Base-by-base conservation (phyloP, 2,329 filamentous ascomycete species). In the Pezicula carpinea region DNA sequence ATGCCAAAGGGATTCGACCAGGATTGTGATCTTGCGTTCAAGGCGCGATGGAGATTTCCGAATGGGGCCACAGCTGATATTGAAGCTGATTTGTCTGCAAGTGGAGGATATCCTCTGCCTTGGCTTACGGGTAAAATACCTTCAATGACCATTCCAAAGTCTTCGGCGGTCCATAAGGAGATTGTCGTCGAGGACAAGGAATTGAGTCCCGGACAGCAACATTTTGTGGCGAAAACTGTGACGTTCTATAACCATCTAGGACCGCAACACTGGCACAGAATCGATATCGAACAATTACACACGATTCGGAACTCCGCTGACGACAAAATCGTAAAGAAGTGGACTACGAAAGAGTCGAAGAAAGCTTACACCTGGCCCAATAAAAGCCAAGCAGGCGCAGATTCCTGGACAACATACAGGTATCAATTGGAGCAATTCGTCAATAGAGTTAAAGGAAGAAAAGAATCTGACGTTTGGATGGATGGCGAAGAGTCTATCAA, bases 341-440 rank as follows among this genome's bases (percentile, higher is more conserved):
- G 56, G 58, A 54, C 46, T 3, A 46, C 44, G 19, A 58, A 50
- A 14, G 39, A 48, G 18, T 43, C 39, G 19, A 44, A 51, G 36
- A 58, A 56, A 32, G 54, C 44, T 7, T 60, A 60, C 46, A 51
- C 33, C 2, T 59, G 53, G 55, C 23, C 43, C 3, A 49, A 51
- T 19, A 22, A 41, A 31, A 35, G 7, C 4, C 5, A 41, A 26
- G 29, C 39, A 3, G 60, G 66, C 8, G 63, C 69, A 56, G 54
- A 55, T 2, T 68, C 59, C 46, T 75, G 72, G 72, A 60, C 64
- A 23, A 67, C 68, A 13, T 75, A 73, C 54, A 64, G 70, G 6
- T 63, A 74, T 54, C 66, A 71, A 62, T 62, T 77, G 23, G 72
- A 76, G 57, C 63, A 69, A 49, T 77, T 77, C 54, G 70, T 76